phyloP scores from a whole-genome alignment of 306 rosid genomes.

The Quercus gilva region DNA sequence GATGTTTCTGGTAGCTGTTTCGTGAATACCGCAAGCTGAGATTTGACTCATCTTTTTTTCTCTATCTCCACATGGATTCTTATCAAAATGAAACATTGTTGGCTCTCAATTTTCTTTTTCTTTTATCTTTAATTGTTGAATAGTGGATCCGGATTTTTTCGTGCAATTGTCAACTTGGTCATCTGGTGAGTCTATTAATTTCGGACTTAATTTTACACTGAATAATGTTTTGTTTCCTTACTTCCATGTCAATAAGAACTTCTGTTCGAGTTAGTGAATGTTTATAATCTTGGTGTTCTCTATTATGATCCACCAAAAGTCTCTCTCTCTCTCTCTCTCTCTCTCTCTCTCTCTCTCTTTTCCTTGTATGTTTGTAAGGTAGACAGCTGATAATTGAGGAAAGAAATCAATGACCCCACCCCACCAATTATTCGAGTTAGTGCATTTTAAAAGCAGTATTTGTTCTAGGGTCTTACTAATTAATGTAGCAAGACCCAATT shows the following conservation, averaged over 20 bases:
- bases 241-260: neutral
- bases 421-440: too few relatives aligned
- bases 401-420: too few relatives aligned
- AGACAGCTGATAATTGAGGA: too few relatives aligned
- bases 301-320: neutral
- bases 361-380: too few relatives aligned
- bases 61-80: neutral
- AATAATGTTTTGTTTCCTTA: neutral
- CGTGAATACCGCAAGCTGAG: neutral
- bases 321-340: too few relatives aligned
- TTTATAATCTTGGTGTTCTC: neutral
- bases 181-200: neutral
- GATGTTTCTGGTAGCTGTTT: constrained; percentile 33
- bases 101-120: neutral
- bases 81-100: neutral
- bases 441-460: too few relatives aligned
- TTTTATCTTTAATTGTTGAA: neutral
- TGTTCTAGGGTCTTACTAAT: too few relatives aligned
- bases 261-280: neutral
- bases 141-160: neutral
- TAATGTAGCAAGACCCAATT: too few relatives aligned
- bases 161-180: neutral
- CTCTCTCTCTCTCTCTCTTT: too few relatives aligned
- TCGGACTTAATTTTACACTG: neutral
- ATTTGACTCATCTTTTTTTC: neutral